A percentile compares a stretch with the other conserved stretches of the same genome.
Conservation (phyloP, 306 rosid genomes). For the Cajanus cajan region DNA sequence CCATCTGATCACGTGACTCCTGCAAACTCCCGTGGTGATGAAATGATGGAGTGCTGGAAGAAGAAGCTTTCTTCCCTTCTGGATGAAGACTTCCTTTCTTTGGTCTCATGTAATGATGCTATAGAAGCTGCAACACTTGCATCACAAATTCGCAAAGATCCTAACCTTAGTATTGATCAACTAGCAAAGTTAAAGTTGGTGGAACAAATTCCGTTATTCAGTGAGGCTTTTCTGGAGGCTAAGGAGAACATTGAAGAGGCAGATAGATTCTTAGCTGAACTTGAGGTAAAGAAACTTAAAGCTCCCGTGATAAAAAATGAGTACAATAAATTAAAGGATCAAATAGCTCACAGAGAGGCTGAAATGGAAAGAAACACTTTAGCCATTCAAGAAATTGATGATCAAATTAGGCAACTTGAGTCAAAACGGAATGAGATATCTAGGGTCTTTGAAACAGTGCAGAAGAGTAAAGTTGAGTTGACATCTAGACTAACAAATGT, state of each 20-base stretch:
- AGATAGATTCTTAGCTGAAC: constrained; percentile 21
- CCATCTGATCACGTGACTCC: background rate
- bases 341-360: background rate
- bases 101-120: constrained; percentile 12
- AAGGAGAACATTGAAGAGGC: constrained; percentile 4
- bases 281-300: constrained; percentile 24
- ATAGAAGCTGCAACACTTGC: constrained; percentile 20
- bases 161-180: constrained; percentile 23
- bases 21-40: background rate
- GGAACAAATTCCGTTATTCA: constrained; percentile 22
- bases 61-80: constrained; percentile 37
- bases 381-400: constrained; percentile 28
- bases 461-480: constrained; percentile 12
- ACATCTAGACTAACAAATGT: background rate
- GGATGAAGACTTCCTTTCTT: constrained; percentile 27
- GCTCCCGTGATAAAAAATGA: background rate
- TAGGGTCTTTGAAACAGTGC: background rate
- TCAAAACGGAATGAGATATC: background rate
- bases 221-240: constrained; percentile 26
- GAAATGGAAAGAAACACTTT: background rate
- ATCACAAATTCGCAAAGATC: constrained; percentile 7
- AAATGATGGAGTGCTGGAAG: constrained; percentile 12
- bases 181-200: constrained; percentile 29
- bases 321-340: constrained; percentile 19
- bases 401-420: constrained; percentile 28